These are phyloP conservation scores for Picea glauca DNA, from an alignment of 75 land plant species.

Conservation along the genomic window DNA sequence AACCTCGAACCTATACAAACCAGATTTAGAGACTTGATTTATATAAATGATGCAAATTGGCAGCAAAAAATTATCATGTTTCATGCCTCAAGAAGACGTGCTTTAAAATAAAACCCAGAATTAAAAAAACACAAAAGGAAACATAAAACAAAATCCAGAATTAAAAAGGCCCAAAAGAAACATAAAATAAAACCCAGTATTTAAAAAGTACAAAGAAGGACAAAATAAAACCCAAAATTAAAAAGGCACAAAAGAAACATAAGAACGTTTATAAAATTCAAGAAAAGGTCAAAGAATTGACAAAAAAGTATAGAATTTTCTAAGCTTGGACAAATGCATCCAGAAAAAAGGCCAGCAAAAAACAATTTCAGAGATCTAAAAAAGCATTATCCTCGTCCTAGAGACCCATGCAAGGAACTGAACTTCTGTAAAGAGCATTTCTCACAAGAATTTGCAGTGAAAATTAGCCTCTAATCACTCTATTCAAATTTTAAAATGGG, in stretches of 20 bases:
- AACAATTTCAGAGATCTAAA: neutral
- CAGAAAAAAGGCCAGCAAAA: neutral
- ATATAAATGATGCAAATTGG: neutral
- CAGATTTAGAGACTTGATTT: neutral
- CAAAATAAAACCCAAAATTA: neutral
- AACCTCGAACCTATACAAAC: slow-evolving; percentile 77
- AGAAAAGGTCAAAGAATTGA: neutral
- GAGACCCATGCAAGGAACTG: neutral
- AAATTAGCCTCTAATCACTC: too few species aligned
- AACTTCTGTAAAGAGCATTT: too few species aligned
- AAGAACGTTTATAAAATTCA: neutral
- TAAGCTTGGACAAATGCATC: neutral
- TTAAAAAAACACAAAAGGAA: too few species aligned
- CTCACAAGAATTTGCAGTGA: too few species aligned
- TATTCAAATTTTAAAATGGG: too few species aligned
- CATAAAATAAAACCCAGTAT: too few species aligned
- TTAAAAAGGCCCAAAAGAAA: too few species aligned
- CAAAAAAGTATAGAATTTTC: neutral
- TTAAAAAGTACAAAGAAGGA: neutral
- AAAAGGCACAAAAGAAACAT: neutral
- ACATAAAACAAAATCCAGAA: too few species aligned
- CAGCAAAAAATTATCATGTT: neutral
- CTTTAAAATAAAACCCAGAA: too few species aligned
- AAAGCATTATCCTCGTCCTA: neutral
- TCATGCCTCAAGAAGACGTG: too few species aligned